A percentile compares a stretch with the other conserved stretches of the same genome.
These are phyloP conservation scores for Aspergillus sp. DNA, from an alignment of 2,329 filamentous ascomycete genomes.

Conservation along the genomic window DNA sequence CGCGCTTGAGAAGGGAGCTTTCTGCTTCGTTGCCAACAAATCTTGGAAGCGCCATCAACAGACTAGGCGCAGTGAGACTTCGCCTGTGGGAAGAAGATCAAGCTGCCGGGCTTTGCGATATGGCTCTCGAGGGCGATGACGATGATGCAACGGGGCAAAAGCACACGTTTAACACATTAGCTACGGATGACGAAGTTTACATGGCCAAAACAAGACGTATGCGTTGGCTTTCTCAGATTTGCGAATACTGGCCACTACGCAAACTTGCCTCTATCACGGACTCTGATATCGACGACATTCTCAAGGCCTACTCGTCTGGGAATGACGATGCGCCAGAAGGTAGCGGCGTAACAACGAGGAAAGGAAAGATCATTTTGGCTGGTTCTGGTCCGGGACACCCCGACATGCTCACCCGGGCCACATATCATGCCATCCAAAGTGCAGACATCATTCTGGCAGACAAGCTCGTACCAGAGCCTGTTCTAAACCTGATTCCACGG, in stretches of 20 bases:
- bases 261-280: conserved; percentile 74
- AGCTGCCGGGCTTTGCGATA: conserved; percentile 39
- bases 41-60: conserved; percentile 69
- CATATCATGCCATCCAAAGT: conserved; percentile 41
- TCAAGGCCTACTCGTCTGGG: conserved; percentile 59
- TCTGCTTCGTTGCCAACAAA: conserved; percentile 68
- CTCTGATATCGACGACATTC: conserved; percentile 66
- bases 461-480: conserved; percentile 61
- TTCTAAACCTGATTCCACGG: conserved; percentile 83
- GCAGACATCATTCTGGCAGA: conserved; percentile 47
- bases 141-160: conserved; percentile 54
- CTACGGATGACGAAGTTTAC: conserved; percentile 65
- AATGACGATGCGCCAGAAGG: conserved; percentile 14
- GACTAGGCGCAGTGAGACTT: conserved; percentile 65
- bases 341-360: conserved; percentile 20
- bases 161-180: conserved; percentile 75
- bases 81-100: conserved; percentile 70
- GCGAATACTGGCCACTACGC: conserved; percentile 94
- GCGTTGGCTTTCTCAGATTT: conserved; percentile 91
- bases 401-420: conserved; percentile 70
- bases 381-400: conserved; percentile 91
- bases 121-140: conserved; percentile 41
- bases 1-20: conserved; percentile 81
- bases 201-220: conserved; percentile 73
- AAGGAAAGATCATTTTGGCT: conserved; percentile 74